Conservation (phyloP, 2,329 filamentous ascomycete genomes). For the Arthrobotrys sinensis region DNA sequence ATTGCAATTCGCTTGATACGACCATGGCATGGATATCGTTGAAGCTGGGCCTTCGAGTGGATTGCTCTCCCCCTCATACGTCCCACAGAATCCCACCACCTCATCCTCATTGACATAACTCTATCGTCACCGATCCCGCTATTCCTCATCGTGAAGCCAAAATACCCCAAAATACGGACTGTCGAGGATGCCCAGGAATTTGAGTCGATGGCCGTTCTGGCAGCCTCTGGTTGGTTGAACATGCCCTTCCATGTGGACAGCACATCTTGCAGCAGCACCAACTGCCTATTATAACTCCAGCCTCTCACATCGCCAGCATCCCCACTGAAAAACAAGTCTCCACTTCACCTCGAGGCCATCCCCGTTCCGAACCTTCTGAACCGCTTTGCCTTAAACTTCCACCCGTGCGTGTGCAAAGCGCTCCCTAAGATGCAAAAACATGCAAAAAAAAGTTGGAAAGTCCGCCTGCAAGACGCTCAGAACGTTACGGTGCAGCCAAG, state of each 20-base stretch:
- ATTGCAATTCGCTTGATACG: slow-evolving; percentile 15
- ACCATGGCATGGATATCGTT: slow-evolving; percentile 20
- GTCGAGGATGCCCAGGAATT: slow-evolving; percentile 22
- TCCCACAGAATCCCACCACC: slow-evolving; percentile 19
- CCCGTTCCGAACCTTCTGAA: slow-evolving; percentile 14
- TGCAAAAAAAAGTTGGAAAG: slow-evolving; percentile 34
- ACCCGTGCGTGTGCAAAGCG: slow-evolving; percentile 8
- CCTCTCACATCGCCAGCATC: slow-evolving; percentile 24
- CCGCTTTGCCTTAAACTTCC: slow-evolving; percentile 33
- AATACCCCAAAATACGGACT: slow-evolving; percentile 14
- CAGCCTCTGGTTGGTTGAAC: slow-evolving; percentile 35
- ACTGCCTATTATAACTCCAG: slow-evolving; percentile 45
- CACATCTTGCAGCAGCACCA: slow-evolving; percentile 57
- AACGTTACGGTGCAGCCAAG: slow-evolving; percentile 29
- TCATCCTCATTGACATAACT: slow-evolving; percentile 31
- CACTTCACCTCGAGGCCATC: slow-evolving; percentile 2
- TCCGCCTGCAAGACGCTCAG: slow-evolving; percentile 25
- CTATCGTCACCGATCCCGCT: slow-evolving; percentile 28
- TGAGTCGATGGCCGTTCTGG: slow-evolving; percentile 12
- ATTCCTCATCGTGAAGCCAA: slow-evolving; percentile 14
- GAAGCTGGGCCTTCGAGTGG: slow-evolving; percentile 11
- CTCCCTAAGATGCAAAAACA: slow-evolving; percentile 28
- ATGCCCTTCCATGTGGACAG: slow-evolving; percentile 42
- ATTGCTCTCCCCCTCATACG: slow-evolving; percentile 18
- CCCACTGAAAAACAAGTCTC: slow-evolving; percentile 20